Conservation (phyloP, 176 grass and related monocot genomes). For the Cymbopogon citratus region DNA sequence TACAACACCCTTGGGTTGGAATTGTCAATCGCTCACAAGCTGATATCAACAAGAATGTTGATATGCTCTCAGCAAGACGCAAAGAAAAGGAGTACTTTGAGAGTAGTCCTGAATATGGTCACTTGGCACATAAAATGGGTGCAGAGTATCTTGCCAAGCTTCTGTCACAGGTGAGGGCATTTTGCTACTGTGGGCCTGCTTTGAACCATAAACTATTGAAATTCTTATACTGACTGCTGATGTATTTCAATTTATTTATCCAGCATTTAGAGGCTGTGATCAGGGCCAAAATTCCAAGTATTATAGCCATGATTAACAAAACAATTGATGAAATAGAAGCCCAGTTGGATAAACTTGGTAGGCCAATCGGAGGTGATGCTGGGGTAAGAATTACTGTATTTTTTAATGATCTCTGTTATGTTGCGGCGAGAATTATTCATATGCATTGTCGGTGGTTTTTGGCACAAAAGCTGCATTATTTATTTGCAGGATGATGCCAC, state of each 20-base stretch:
- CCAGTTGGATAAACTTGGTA: conserved; percentile 85
- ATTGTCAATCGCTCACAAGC: conserved; percentile 99
- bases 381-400: conserved; percentile 59
- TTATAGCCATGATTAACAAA: conserved; percentile 96
- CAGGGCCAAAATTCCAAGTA: conserved; percentile 95
- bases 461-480: not conserved
- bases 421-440: not conserved
- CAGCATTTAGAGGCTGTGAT: conserved; percentile 95
- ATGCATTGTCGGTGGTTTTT: not conserved
- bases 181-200: not conserved
- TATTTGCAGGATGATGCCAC: not conserved
- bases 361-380: conserved; percentile 88
- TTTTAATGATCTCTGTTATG: not conserved
- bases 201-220: not conserved
- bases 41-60: conserved; percentile 99
- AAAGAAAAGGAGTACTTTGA: conserved; percentile 97
- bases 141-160: conserved; percentile 97
- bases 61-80: conserved; percentile 84
- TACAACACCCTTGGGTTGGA: conserved; percentile 97
- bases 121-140: conserved; percentile 99
- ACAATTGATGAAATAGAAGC: conserved; percentile 99
- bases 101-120: conserved; percentile 91
- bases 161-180: conserved; percentile 70
- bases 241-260: conserved; percentile 25
- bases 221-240: conserved; percentile 7